phyloP scores from a whole-genome alignment of 306 rosid genomes.

The Fagus sylvatica region DNA sequence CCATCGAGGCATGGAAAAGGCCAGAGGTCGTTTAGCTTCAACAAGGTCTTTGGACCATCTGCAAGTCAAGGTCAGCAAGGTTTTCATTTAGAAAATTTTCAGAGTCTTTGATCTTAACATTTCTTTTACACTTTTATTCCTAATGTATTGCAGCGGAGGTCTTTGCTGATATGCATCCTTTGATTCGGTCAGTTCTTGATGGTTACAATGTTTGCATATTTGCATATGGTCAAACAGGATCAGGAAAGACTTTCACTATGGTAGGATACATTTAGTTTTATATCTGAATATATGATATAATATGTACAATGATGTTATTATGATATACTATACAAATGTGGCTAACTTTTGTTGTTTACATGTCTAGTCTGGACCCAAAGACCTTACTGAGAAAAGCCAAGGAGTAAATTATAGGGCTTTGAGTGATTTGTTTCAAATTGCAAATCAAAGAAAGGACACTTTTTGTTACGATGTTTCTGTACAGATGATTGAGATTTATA shows the following conservation, averaged over 20 bases:
- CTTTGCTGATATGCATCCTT: slow-evolving; percentile 88
- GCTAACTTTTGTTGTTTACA: slow-evolving; percentile 20
- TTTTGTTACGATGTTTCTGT: slow-evolving; percentile 78
- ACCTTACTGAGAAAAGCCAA: slow-evolving; percentile 81
- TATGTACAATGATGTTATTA: background rate
- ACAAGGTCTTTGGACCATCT: slow-evolving; percentile 87
- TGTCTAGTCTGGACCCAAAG: slow-evolving; percentile 81
- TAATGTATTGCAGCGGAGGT: slow-evolving; percentile 63
- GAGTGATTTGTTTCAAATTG: slow-evolving; percentile 78
- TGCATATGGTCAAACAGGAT: slow-evolving; percentile 94
- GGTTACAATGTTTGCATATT: slow-evolving; percentile 90
- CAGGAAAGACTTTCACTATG: slow-evolving; percentile 89
- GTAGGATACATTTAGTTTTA: slow-evolving; percentile 38
- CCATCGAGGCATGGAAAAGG: slow-evolving; percentile 85
- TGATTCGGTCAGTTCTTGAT: slow-evolving; percentile 85
- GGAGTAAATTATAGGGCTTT: slow-evolving; percentile 96
- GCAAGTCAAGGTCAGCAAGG: slow-evolving; percentile 73
- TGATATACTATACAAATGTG: background rate
- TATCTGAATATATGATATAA: background rate
- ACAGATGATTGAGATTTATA: slow-evolving; percentile 97
- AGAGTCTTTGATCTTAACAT: slow-evolving; percentile 10
- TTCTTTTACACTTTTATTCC: background rate
- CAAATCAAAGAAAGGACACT: slow-evolving; percentile 80
- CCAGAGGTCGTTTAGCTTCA: slow-evolving; percentile 70
- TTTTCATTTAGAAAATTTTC: slow-evolving; percentile 16